Percentiles rank a stretch among this genome's conserved stretches.
Evolutionary conservation across 208 protist species (phyloP).

Genomic region (Acanthamoeba healyi): DNA sequence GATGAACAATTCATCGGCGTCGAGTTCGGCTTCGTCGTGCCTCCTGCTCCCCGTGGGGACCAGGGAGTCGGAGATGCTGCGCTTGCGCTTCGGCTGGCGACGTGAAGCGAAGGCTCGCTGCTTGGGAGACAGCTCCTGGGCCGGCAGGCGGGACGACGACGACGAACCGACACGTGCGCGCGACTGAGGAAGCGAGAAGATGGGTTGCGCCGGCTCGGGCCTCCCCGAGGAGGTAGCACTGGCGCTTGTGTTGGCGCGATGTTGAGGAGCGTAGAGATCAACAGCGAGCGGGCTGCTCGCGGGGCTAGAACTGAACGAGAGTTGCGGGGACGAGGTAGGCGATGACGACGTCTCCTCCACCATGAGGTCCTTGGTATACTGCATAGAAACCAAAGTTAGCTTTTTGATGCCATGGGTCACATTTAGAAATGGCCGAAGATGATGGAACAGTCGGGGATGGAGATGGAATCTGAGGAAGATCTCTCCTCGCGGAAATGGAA

Average conservation of each 20-base stretch:
- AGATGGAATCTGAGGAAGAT: too few species aligned
- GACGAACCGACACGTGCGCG: not conserved
- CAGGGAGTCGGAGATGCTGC: slow-evolving; percentile 59
- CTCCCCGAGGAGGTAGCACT: not conserved
- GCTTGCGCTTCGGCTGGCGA: slow-evolving; percentile 5
- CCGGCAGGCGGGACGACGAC: not conserved
- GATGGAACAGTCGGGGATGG: not conserved
- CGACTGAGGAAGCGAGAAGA: slow-evolving; percentile 31
- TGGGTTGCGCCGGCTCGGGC: not conserved
- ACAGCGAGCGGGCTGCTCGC: not conserved
- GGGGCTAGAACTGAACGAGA: not conserved
- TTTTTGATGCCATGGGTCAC: not conserved
- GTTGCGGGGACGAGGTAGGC: not conserved
- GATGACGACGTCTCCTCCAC: slow-evolving; percentile 31
- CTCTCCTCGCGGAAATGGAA: slow-evolving; percentile 18
- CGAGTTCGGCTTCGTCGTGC: slow-evolving; percentile 1
- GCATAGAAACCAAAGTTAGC: not conserved
- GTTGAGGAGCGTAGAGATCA: not conserved
- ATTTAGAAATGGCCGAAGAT: not conserved
- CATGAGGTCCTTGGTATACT: slow-evolving; percentile 63
- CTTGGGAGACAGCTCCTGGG: not conserved
- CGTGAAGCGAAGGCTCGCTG: not conserved
- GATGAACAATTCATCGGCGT: not conserved
- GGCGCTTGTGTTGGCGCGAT: not conserved
- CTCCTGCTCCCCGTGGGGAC: slow-evolving; percentile 1